Evolutionary conservation across 768 basidiomycete genomes (phyloP), one percentile per base, ranked within the genome.

Genomic region (Agrocybe praecox): DNA sequence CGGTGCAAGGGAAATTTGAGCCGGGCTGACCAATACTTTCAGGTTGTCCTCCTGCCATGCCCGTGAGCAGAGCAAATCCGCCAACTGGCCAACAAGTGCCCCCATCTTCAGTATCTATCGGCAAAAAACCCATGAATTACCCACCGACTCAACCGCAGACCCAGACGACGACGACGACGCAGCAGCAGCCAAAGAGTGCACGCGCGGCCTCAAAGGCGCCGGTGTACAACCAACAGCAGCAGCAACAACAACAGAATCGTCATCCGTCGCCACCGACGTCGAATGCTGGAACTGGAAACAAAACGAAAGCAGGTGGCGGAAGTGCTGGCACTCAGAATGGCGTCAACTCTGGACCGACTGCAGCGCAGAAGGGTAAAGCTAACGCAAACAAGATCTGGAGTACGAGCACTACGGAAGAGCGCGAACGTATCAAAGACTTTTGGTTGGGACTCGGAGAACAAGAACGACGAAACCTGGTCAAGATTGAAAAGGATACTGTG

Each of bases 401-500:
- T 68, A 96, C 93, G 56, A 92, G 86, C 71, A 89, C 90, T 32
- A 86, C 83, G 3, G 94, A 98, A 72, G 96, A 98, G 74, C 84
- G 97, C 29, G 96, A 98, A 72, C 87, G 94, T 62, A 99, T 98
- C 77, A 96, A 96, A 74, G 91, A 94, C 66, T 99, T 98, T 73
- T 99, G 96, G 97, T 85, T 98, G 26, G 89, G 84, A 23, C 81
- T 99, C n/a, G 85, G 85, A 24, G 94, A 98, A 76, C 86, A 89
- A 56, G 95, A 98, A 72, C 85, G 97, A 26, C 77, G 92, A 60
- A 90, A 86, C 74, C 84, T 99, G 58, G 94, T 99, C 76, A 92
- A 92, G 81, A 86, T 98, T 67, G 97, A 99, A 82, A 98, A 98
- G 77, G 96, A 98, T 71, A 94, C 94, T 22, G 96, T 98, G 26